Evolutionary conservation across 2,329 filamentous ascomycete species (phyloP).

Genomic region (Phyllosticta paracitricarpa): DNA sequence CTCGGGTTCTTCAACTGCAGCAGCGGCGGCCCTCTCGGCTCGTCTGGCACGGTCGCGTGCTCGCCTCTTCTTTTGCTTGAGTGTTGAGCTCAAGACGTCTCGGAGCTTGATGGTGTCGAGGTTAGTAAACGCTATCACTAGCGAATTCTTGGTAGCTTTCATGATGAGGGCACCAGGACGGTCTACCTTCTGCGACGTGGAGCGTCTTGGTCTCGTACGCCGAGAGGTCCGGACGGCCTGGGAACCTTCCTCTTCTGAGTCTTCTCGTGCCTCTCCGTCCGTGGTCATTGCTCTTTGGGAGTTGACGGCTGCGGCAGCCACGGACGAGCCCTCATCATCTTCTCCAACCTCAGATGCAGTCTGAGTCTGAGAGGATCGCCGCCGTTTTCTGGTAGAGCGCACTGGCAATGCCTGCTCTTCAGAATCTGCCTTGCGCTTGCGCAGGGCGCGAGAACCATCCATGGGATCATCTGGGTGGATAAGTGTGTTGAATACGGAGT

Average conservation of each 20-base stretch:
- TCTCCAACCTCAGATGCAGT: slow-evolving; percentile 18
- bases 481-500: slow-evolving; percentile 67
- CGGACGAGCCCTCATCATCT: slow-evolving; percentile 19
- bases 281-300: slow-evolving; percentile 14
- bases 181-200: slow-evolving; percentile 22
- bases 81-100: slow-evolving; percentile 7
- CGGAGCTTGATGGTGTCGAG: slow-evolving; percentile 1
- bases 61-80: slow-evolving; percentile 43
- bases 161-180: slow-evolving; percentile 7
- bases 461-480: slow-evolving; percentile 62
- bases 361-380: slow-evolving; percentile 11
- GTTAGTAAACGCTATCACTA: slow-evolving; percentile 7
- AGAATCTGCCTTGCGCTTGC: slow-evolving; percentile 77
- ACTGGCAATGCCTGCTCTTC: slow-evolving; percentile 47
- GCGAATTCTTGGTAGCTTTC: slow-evolving; percentile 5
- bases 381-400: slow-evolving; percentile 32
- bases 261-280: slow-evolving; percentile 2
- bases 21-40: slow-evolving; percentile 29
- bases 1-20: slow-evolving; percentile 28
- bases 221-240: slow-evolving; percentile 12
- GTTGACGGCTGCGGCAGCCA: slow-evolving; percentile 19
- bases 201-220: slow-evolving; percentile 38
- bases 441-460: slow-evolving; percentile 66
- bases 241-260: slow-evolving; percentile 17
- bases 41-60: slow-evolving; percentile 37